Percentiles rank a stretch among this genome's conserved stretches.
phyloP scores from a whole-genome alignment of 495 filamentous ascomycete species.

The Penicillium flavigenum region DNA sequence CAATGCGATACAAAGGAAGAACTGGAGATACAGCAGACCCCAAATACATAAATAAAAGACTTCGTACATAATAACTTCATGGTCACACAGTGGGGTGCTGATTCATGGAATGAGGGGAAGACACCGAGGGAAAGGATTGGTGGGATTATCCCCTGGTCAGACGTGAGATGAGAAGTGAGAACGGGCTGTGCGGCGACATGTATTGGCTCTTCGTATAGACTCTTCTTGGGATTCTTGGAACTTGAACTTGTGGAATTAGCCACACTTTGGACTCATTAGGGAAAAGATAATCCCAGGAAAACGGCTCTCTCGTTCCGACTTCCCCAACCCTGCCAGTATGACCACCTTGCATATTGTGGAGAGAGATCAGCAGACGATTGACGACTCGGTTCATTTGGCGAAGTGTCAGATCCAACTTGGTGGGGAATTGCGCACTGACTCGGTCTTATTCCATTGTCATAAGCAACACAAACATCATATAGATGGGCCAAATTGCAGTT shows the following conservation, averaged over 20 bases:
- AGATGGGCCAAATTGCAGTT: neutral
- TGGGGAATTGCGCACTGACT: constrained; percentile 4
- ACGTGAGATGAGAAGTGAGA: constrained; percentile 13
- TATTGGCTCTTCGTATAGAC: neutral
- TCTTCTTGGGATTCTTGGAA: neutral
- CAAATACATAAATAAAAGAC: neutral
- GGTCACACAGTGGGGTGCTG: constrained; percentile 2
- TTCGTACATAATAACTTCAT: neutral
- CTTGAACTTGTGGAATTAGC: neutral
- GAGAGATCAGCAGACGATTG: constrained; percentile 8
- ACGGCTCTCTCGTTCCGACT: neutral
- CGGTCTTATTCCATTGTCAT: constrained; percentile 5
- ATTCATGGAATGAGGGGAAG: constrained; percentile 6
- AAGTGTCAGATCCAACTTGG: constrained; percentile 10
- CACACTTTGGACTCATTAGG: neutral
- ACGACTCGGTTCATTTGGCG: constrained; percentile 19
- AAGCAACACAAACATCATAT: neutral
- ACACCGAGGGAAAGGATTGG: constrained; percentile 20
- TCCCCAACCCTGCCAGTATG: neutral
- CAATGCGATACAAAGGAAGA: neutral
- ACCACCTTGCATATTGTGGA: constrained; percentile 13
- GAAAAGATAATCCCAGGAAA: neutral
- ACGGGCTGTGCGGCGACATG: neutral
- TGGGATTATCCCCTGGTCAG: constrained; percentile 19
- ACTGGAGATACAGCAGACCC: neutral